Base-by-base conservation (phyloP, 768 basidiomycete genomes). In the Collybiopsis luxurians region DNA sequence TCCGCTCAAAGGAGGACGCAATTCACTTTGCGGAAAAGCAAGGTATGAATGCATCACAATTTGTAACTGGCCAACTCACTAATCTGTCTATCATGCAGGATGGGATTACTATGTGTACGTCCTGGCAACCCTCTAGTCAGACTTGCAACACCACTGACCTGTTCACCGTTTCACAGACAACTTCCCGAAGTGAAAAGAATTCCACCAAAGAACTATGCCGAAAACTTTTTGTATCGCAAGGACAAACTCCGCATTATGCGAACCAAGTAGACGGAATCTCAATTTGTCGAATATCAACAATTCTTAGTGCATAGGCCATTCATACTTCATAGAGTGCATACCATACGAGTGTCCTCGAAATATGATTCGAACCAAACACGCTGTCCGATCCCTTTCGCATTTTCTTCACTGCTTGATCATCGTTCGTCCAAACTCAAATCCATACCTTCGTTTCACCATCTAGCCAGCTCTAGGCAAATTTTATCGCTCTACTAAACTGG, bases 11-110 rank as follows among this genome's bases (percentile, higher is more conserved):
- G 73, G 92, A 93, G 67, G 92, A 93, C 65, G 96, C 96, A 31
- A 79, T 96, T 52, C 90, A 92, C 66, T 98, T 98, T 68, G 90
- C 94, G 23, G 95, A 97, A 79, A 97, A 95, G 75, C 96, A 98
- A 80, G 96, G 94, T 87, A 12, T 21, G 60, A 56, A 39, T 30
- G 36, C 31, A 21, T 53, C 17, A 10, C 27, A 10, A 19, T 23
- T 59, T 56, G 27, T 40, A 3, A 49, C 17, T 34, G 5, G 21
- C 30, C 47, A 58, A 19, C 46, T 36, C 46, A n/a, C n/a, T 47
- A 51, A 40, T 55, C 15, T 64, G 65, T n/a, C 60, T 40, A 24
- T 42, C 17, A 21, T n/a, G 11, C 64, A 93, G 91, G 92, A 39
- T 97, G 95, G 95, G 88, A 94, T 67, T 96, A 94, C 74, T 90